A percentile compares a stretch with the other conserved stretches of the same genome.
Conservation (phyloP, 768 basidiomycete genomes). For the Phylloporus sp. region DNA sequence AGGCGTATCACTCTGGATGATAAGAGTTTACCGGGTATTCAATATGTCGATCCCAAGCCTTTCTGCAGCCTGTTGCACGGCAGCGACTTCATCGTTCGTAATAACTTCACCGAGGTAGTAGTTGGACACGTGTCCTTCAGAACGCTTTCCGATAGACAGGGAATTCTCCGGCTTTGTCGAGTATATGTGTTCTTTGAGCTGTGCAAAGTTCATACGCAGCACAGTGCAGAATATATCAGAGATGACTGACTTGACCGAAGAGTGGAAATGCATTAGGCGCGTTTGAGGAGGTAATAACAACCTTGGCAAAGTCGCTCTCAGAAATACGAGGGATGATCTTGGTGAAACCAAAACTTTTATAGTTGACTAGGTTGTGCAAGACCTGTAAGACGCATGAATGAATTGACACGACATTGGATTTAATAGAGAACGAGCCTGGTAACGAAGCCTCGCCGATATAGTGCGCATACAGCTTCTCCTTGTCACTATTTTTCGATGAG, state of each 20-base stretch:
- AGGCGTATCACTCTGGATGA: not conserved
- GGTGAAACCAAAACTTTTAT: constrained; percentile 78
- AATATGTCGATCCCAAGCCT: constrained; percentile 69
- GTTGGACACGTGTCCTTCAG: constrained; percentile 73
- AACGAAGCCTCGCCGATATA: constrained; percentile 63
- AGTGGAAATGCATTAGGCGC: constrained; percentile 50
- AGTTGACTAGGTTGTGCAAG: constrained; percentile 54
- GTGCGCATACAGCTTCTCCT: constrained; percentile 80
- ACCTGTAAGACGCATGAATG: constrained; percentile 21
- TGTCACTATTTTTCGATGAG: constrained; percentile 42
- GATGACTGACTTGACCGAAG: constrained; percentile 54
- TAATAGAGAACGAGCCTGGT: constrained; percentile 49
- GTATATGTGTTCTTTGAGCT: constrained; percentile 79
- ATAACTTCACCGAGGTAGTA: constrained; percentile 78
- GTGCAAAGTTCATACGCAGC: constrained; percentile 1
- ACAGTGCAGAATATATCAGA: not conserved
- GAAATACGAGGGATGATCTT: constrained; percentile 78
- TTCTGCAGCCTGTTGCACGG: constrained; percentile 73
- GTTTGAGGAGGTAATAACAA: constrained; percentile 60
- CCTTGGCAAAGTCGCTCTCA: constrained; percentile 55
- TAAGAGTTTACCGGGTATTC: constrained; percentile 64
- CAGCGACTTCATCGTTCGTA: constrained; percentile 73
- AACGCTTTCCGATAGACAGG: constrained; percentile 77
- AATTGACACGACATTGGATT: not conserved
- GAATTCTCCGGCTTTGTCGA: constrained; percentile 57